Conservation (phyloP, 495 filamentous ascomycete species). For the Annulohypoxylon nitens region DNA sequence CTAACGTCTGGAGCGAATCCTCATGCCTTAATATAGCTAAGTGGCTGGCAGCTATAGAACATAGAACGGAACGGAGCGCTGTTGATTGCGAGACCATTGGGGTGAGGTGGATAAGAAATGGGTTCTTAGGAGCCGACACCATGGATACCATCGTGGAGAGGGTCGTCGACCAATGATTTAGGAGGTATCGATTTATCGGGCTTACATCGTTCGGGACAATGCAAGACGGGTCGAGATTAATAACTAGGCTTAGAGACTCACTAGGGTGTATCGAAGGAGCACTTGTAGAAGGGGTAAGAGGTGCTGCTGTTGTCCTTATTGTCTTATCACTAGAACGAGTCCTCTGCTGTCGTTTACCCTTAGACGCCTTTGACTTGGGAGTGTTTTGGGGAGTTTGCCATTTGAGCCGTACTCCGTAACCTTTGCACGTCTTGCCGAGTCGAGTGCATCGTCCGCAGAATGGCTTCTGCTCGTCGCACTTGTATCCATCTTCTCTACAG, state of each 20-base stretch:
- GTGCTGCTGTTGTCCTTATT: not conserved
- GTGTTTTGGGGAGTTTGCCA: slow-evolving; percentile 39
- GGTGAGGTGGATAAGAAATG: slow-evolving; percentile 48
- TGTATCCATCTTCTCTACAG: slow-evolving; percentile 52
- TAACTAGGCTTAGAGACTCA: not conserved
- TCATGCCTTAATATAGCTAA: slow-evolving; percentile 46
- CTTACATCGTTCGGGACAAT: slow-evolving; percentile 35
- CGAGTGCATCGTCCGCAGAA: slow-evolving; percentile 49
- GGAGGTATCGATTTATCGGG: slow-evolving; percentile 40
- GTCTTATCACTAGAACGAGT: not conserved
- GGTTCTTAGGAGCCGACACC: slow-evolving; percentile 39
- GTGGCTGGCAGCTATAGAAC: slow-evolving; percentile 49
- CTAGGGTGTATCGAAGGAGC: not conserved
- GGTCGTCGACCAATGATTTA: slow-evolving; percentile 51
- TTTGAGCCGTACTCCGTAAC: slow-evolving; percentile 48
- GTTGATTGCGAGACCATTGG: slow-evolving; percentile 47
- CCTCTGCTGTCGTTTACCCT: slow-evolving; percentile 25
- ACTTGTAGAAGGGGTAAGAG: not conserved
- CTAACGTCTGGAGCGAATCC: slow-evolving; percentile 41
- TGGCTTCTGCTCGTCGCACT: slow-evolving; percentile 51
- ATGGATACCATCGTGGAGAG: slow-evolving; percentile 47
- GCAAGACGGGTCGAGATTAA: slow-evolving; percentile 27
- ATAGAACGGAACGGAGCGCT: slow-evolving; percentile 46
- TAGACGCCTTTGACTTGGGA: slow-evolving; percentile 32
- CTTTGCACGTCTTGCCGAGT: slow-evolving; percentile 46